Evolutionary conservation across 345 rosid genomes (phyloP).

Genomic region (Eucalyptus curtisii): DNA sequence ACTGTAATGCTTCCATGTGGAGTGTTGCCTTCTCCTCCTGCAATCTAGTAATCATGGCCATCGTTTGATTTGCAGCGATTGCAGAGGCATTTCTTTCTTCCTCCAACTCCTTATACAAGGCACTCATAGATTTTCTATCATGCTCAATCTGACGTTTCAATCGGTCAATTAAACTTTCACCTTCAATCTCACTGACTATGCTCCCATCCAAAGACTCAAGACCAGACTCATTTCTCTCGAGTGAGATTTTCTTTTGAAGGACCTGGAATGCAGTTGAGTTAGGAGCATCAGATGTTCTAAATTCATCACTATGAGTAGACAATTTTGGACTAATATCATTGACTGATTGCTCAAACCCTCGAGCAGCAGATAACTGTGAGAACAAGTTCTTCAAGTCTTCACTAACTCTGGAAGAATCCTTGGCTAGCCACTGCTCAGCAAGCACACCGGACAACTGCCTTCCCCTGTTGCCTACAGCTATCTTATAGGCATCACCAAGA

Average conservation of each 20-base stretch:
- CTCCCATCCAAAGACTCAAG: constrained; percentile 65
- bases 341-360: constrained; percentile 47
- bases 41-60: constrained; percentile 96
- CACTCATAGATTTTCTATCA: constrained; percentile 44
- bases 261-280: constrained; percentile 35
- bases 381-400: constrained; percentile 62
- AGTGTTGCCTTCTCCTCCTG: constrained; percentile 93
- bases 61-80: constrained; percentile 80
- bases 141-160: constrained; percentile 79
- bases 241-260: constrained; percentile 54
- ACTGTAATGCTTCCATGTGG: constrained; percentile 92
- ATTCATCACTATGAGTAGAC: constrained; percentile 33
- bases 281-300: constrained; percentile 26
- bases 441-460: constrained; percentile 43
- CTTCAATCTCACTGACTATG: constrained; percentile 76
- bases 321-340: constrained; percentile 54
- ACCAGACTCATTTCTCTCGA: constrained; percentile 84
- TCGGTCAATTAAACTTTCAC: constrained; percentile 65
- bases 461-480: constrained; percentile 46
- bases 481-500: constrained; percentile 79
- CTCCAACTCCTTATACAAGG: constrained; percentile 71
- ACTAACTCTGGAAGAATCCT: constrained; percentile 61
- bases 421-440: constrained; percentile 54
- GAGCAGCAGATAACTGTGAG: constrained; percentile 63
- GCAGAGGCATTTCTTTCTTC: constrained; percentile 95